These are phyloP conservation scores for Boletus coccyginus DNA, from an alignment of 768 basidiomycete species.

Conservation along the genomic window DNA sequence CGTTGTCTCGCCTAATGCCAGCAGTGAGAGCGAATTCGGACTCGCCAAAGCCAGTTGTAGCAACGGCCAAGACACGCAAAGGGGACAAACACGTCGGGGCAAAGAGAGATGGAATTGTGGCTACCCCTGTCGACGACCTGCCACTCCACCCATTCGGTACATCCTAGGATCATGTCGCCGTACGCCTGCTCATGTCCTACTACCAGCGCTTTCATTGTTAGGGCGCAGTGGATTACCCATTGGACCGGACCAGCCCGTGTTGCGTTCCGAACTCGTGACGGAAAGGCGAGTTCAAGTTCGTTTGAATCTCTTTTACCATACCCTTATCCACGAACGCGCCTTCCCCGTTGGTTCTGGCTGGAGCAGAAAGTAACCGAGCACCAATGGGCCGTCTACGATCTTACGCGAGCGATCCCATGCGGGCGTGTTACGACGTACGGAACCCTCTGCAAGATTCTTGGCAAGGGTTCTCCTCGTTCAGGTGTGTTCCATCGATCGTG, in stretches of 20 bases:
- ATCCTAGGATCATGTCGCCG: not conserved
- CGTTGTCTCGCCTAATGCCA: not conserved
- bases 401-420: constrained; percentile 43
- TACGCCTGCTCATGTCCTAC: not conserved
- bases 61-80: not conserved
- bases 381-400: constrained; percentile 64
- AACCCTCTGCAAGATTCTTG: constrained; percentile 45
- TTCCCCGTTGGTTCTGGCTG: not conserved
- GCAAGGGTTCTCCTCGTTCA: constrained; percentile 59
- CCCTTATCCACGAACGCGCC: not conserved
- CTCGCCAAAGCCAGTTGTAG: not conserved
- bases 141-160: not conserved
- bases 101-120: not conserved
- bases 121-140: not conserved
- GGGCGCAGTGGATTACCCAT: constrained; percentile 14
- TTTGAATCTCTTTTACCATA: not conserved
- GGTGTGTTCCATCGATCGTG: constrained; percentile 35
- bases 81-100: not conserved
- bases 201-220: not conserved
- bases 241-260: constrained; percentile 10
- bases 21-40: not conserved
- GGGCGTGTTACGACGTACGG: constrained; percentile 60
- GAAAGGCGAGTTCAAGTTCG: constrained; percentile 22
- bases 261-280: constrained; percentile 24
- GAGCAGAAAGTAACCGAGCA: constrained; percentile 47